Evolutionary conservation across 2,329 filamentous ascomycete genomes (phyloP).

Genomic region (Pyrenophora tritici-repentis): DNA sequence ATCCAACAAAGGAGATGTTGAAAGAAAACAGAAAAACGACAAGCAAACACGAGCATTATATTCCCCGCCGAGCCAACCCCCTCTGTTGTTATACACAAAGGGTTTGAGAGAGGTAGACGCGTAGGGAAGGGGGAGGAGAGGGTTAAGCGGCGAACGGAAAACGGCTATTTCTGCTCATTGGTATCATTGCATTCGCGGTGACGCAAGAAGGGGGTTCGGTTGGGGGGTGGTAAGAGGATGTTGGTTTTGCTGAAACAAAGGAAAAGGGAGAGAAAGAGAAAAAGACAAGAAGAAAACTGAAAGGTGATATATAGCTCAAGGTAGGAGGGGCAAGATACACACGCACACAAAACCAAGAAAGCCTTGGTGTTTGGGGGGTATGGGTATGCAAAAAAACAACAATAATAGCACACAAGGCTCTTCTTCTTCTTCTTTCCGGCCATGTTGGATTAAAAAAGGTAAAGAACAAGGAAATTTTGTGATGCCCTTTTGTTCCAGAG

Average conservation of each 20-base stretch:
- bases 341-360: too few relatives aligned
- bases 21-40: background rate
- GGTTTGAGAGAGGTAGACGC: background rate
- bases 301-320: background rate
- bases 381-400: slow-evolving; percentile 8
- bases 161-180: slow-evolving; percentile 18
- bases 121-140: slow-evolving; percentile 1
- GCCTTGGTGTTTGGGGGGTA: too few relatives aligned
- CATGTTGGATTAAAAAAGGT: background rate
- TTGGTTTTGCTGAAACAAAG: background rate
- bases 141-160: background rate
- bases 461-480: background rate
- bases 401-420: background rate
- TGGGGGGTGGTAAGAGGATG: too few relatives aligned
- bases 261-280: background rate
- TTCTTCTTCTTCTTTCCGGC: background rate
- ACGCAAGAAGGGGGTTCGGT: slow-evolving; percentile 2
- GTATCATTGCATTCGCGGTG: slow-evolving; percentile 27
- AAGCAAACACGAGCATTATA: too few relatives aligned
- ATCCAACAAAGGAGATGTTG: background rate
- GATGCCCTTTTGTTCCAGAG: too few relatives aligned
- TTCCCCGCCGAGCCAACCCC: too few relatives aligned
- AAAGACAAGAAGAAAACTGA: background rate
- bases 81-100: background rate
- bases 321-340: too few relatives aligned